Conservation (phyloP, 345 rosid species). For the Populus ilicifolia region DNA sequence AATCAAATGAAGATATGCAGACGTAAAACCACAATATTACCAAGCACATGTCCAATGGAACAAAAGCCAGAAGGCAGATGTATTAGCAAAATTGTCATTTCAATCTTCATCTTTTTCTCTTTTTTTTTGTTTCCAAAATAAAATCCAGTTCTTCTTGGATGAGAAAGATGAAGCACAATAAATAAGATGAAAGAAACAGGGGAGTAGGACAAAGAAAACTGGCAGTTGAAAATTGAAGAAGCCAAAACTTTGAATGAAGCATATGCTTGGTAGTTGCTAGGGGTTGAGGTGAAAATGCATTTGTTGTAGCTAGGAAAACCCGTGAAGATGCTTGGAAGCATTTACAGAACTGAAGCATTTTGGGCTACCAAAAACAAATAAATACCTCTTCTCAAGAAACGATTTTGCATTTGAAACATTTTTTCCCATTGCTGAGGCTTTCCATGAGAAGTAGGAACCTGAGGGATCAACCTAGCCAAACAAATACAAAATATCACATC, state of each 20-base stretch:
- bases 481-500: neutral
- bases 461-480: constrained; percentile 78
- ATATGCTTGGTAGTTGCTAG: neutral
- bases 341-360: neutral
- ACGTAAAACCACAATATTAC: neutral
- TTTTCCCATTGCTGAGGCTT: constrained; percentile 98
- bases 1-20: neutral
- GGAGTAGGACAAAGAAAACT: neutral
- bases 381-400: constrained; percentile 88
- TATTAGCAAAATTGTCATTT: no score
- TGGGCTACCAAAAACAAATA: neutral
- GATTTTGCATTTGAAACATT: constrained; percentile 93
- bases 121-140: no score
- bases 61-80: no score
- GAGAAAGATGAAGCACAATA: neutral
- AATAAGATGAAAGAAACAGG: neutral
- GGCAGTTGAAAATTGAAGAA: neutral
- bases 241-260: neutral
- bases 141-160: neutral
- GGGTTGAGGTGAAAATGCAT: neutral
- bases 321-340: neutral
- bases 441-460: constrained; percentile 98
- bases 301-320: neutral
- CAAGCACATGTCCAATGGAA: neutral
- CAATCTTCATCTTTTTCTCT: neutral